A percentile compares a stretch with the other conserved stretches of the same genome.
Evolutionary conservation across 768 basidiomycete species (phyloP).

Genomic region (Leccinum ochraceum): DNA sequence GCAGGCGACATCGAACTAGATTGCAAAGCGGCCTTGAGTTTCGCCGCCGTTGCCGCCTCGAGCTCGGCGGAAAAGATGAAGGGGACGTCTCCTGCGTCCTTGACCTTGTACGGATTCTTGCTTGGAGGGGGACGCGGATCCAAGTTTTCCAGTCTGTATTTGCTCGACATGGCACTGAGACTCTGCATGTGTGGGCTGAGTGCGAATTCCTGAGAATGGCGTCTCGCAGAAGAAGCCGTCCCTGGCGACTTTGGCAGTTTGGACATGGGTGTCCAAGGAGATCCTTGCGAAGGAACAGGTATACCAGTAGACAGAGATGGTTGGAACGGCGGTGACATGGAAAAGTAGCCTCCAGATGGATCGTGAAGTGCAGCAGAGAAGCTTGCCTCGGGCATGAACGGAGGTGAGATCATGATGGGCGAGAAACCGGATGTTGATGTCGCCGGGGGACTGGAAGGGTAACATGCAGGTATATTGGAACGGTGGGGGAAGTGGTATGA

Average conservation of each 20-base stretch:
- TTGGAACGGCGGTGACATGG: slow-evolving; percentile 14
- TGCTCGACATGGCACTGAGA: slow-evolving; percentile 27
- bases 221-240: slow-evolving; percentile 7
- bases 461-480: slow-evolving; percentile 21
- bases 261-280: slow-evolving; percentile 18
- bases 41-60: slow-evolving; percentile 32
- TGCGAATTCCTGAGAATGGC: slow-evolving; percentile 25
- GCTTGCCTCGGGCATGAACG: slow-evolving; percentile 14
- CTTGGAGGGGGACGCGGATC: slow-evolving; percentile 10
- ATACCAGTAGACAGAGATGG: slow-evolving; percentile 10
- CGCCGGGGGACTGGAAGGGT: slow-evolving; percentile 14
- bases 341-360: slow-evolving; percentile 18
- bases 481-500: slow-evolving; percentile 23
- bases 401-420: slow-evolving; percentile 6
- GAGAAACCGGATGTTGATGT: slow-evolving; percentile 11
- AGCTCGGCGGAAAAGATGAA: slow-evolving; percentile 35
- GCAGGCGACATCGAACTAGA: slow-evolving; percentile 11
- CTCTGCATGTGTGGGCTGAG: slow-evolving; percentile 21
- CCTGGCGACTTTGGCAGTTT: slow-evolving; percentile 13
- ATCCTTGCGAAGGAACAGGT: slow-evolving; percentile 16
- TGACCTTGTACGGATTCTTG: slow-evolving; percentile 24
- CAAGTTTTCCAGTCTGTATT: slow-evolving; percentile 23
- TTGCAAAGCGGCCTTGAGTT: slow-evolving; percentile 28
- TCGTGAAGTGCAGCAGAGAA: slow-evolving; percentile 18
- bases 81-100: slow-evolving; percentile 33